phyloP scores from a whole-genome alignment of 192 early-diverging fungal species.

The Jimgerdemannia flammicorona region DNA sequence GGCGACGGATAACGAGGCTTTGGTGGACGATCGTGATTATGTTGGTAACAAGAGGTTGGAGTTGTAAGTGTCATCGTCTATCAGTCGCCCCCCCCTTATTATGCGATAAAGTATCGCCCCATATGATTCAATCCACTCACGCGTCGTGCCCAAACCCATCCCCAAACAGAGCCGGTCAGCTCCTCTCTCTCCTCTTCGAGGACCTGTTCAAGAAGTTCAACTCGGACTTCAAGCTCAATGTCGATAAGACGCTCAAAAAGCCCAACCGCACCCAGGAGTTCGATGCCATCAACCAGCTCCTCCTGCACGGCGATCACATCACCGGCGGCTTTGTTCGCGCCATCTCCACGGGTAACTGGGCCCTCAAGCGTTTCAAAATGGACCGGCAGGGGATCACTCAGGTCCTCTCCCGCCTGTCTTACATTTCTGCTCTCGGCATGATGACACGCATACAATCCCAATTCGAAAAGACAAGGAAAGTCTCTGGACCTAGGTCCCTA shows the following conservation, averaged over 20 bases:
- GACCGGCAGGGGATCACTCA: slow-evolving; percentile 97
- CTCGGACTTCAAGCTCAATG: slow-evolving; percentile 79
- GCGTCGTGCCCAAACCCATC: background rate
- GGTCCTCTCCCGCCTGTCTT: slow-evolving; percentile 87
- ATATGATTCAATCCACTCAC: no score
- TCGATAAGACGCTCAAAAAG: slow-evolving; percentile 89
- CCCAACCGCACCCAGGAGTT: slow-evolving; percentile 84
- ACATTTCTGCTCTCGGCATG: slow-evolving; percentile 95
- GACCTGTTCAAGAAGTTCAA: slow-evolving; percentile 97
- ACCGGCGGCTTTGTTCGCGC: slow-evolving; percentile 88
- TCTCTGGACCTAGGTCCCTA: slow-evolving; percentile 91
- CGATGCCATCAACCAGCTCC: slow-evolving; percentile 77
- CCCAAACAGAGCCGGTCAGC: slow-evolving; percentile 76
- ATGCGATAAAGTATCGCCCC: no score
- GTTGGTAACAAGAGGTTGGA: slow-evolving; percentile 98
- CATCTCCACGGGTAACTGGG: slow-evolving; percentile 98
- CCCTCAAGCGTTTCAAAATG: slow-evolving; percentile 99
- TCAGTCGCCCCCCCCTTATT: background rate
- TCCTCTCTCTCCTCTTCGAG: slow-evolving; percentile 93
- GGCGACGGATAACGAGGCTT: slow-evolving; percentile 73
- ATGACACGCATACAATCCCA: slow-evolving; percentile 95
- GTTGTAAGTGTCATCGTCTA: slow-evolving; percentile 54
- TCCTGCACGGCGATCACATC: slow-evolving; percentile 76
- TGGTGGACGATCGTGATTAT: slow-evolving; percentile 96
- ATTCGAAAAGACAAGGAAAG: slow-evolving; percentile 98